Base-by-base conservation (phyloP, 2,329 filamentous ascomycete genomes). In the Madurella mycetomatis region DNA sequence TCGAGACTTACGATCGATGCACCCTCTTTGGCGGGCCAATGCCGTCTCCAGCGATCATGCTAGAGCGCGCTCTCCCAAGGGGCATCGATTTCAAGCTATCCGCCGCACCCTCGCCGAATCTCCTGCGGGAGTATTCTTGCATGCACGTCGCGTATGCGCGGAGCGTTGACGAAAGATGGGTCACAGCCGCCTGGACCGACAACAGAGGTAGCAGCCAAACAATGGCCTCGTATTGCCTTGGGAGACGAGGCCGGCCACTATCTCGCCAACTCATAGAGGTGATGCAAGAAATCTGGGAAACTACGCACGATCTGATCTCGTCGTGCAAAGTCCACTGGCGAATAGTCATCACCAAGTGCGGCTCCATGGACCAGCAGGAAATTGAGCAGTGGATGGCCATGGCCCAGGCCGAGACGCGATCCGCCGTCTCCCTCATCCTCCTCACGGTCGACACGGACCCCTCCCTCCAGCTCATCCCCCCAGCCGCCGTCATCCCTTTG, bases 181-280 rank as follows among this genome's bases (percentile, higher is more conserved):
- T 94, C 39, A 86, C 85, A 12, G 87, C 84, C 5, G 86, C 87
- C 0, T 95, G 90, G 90, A 89, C 86, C 1, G 88, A 95, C 65
- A 89, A 84, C 61, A 81, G 81, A 25, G 90, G 90, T 1, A 83
- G 81, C 55, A 83, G 87, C 57, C 87, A 92, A 67, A 83, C 85
- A 60, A 88, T 81, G 15, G 81, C 84, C 0, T 86, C 87, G 0
- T 92, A 91, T 68, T 89, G 86, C 62, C 73, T 92, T 43, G 76
- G 83, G 15, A 75, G 85, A 57, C 78, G 83, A 70, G 75, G 79
- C 61, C 74, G 78, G 51, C 67, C 74, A 1, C 65, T 79, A 2
- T 73, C 79, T 8, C 78, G 75, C 13, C 65, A 73, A 1, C 81
- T 90, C 57, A 74, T 74, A 13, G 83, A 88, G 18, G 75, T 91